These are phyloP conservation scores for Agrocybe praecox DNA, from an alignment of 768 basidiomycete species.

Conservation along the genomic window DNA sequence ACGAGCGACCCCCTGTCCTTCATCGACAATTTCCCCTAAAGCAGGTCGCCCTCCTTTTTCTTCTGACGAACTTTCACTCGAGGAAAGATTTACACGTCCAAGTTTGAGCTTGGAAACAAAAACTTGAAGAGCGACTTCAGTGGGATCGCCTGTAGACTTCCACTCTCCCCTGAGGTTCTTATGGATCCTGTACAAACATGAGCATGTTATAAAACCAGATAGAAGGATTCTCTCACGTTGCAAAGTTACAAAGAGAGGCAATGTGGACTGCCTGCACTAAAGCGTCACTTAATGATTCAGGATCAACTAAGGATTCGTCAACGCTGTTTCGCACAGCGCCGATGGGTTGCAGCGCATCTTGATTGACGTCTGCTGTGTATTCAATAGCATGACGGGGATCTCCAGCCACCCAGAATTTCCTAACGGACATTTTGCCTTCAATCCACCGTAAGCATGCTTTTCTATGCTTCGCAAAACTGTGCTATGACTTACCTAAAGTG, in stretches of 20 bases:
- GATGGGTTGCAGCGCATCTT: conserved; percentile 33
- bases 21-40: conserved; percentile 19
- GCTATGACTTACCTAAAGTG: conserved; percentile 33
- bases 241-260: conserved; percentile 40
- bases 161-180: conserved; percentile 43
- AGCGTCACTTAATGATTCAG: conserved; percentile 18
- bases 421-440: conserved; percentile 44
- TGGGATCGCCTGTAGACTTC: conserved; percentile 55
- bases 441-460: not conserved
- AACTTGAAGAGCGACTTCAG: conserved; percentile 59
- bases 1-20: conserved; percentile 18
- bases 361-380: conserved; percentile 32
- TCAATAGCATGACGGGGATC: conserved; percentile 24
- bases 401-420: conserved; percentile 39
- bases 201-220: not conserved
- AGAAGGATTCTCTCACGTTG: conserved; percentile 26
- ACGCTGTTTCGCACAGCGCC: conserved; percentile 27
- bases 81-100: conserved; percentile 33
- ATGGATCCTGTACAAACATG: conserved; percentile 30
- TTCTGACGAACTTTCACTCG: conserved; percentile 21
- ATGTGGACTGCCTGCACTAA: conserved; percentile 30
- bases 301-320: conserved; percentile 22
- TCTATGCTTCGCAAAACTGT: not conserved
- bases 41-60: conserved; percentile 20
- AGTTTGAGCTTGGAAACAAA: conserved; percentile 51